Percentiles rank a stretch among this genome's conserved stretches.
phyloP scores from a whole-genome alignment of 495 filamentous ascomycete genomes.

The Aspergillus taichungensis region DNA sequence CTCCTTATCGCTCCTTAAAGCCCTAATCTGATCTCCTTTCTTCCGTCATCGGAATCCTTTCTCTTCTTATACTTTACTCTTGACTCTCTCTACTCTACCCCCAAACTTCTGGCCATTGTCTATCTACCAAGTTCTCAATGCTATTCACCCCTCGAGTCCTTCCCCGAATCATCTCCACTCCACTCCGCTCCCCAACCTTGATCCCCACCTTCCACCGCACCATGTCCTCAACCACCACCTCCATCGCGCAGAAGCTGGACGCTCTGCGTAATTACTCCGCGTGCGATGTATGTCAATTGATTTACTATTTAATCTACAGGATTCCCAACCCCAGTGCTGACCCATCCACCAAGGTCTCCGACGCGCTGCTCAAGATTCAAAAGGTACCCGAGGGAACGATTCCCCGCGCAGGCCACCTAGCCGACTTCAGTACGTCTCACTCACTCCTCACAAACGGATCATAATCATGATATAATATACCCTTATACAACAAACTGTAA shows the following conservation, averaged over 20 bases:
- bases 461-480: too few species aligned
- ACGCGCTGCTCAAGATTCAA: constrained; percentile 53
- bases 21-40: too few species aligned
- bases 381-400: constrained; percentile 28
- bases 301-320: background rate
- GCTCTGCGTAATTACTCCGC: constrained; percentile 35
- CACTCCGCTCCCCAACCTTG: background rate
- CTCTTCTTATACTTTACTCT: too few species aligned
- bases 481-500: background rate
- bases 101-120: too few species aligned
- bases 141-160: background rate
- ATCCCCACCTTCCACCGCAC: constrained; percentile 1
- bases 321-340: background rate
- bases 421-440: constrained; percentile 44
- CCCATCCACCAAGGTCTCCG: constrained; percentile 41
- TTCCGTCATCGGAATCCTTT: too few species aligned
- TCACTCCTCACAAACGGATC: constrained; percentile 1
- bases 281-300: constrained; percentile 33
- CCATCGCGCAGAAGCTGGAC: constrained; percentile 26
- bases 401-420: constrained; percentile 48
- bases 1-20: too few species aligned
- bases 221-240: constrained; percentile 12
- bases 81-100: too few species aligned
- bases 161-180: constrained; percentile 1
- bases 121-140: too few species aligned